Evolutionary conservation across 441 rosid species (phyloP), one percentile per base, ranked within the genome.

Genomic region (Aquilaria agallochum): DNA sequence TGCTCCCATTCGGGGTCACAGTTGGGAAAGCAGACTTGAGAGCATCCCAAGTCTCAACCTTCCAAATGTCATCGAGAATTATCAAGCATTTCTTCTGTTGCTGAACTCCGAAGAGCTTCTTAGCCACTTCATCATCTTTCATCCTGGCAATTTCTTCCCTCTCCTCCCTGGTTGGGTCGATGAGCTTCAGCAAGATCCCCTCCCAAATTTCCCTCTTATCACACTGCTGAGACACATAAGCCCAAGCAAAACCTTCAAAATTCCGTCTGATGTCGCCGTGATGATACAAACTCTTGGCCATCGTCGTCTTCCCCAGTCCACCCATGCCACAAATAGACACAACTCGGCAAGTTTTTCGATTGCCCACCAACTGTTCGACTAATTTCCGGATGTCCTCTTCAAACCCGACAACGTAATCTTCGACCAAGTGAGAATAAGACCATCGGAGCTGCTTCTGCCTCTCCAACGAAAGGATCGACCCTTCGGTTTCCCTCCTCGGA

Each of bases 51-150:
- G 66, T 69, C 47, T 76, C 71, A 0, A 15, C 9, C 9, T 55
- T 56, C 74, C 78, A 68, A 42, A 71, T 70, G 31, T 73, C 78
- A 13, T 79, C 83, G 44, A 76, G 72, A 27, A 79, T 70, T 58
- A 73, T 64, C 51, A 76, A 65, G 47, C 73, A 79, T 40, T 50
- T 64, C 68, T 67, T 70, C 55, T 71, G 53, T 30, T 14, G 13
- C 64, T 58, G 50, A 36, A 58, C 69, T n/a, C 55, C 8, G 32
- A 54, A 60, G 6, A 70, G 59, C 14, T 33, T 58, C 55, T 65
- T 56, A 0, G 60, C 57, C 3, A 70, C 54, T 27, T 73, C 75
- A n/a, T 59, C 66, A 20, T 68, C 70, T 50, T 2, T 66, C 72
- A 71, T 58, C 42, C 62, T 65, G 50, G 44, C 9, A 49, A 56